These are phyloP conservation scores for Neofusicoccum ribis DNA, from an alignment of 2,329 filamentous ascomycete genomes.

Conservation along the genomic window DNA sequence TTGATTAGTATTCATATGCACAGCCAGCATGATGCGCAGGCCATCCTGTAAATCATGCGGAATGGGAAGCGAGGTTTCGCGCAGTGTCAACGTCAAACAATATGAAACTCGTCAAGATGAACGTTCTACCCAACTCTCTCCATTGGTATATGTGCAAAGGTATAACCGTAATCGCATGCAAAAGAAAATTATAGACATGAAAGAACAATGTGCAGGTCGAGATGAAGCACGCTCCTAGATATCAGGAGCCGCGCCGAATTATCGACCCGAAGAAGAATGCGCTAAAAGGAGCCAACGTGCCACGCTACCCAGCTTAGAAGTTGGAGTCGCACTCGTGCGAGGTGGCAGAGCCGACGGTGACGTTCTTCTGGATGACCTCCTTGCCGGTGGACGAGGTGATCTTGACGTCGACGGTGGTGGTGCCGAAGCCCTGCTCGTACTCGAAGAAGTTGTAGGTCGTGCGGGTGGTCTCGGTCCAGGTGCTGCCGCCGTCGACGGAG, in stretches of 20 bases:
- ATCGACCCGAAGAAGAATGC: not conserved
- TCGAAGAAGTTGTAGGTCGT: conserved; percentile 61
- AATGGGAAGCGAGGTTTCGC: no score
- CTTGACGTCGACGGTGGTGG: conserved; percentile 54
- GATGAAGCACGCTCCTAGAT: not conserved
- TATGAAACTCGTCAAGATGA: not conserved
- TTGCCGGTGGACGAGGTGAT: conserved; percentile 57
- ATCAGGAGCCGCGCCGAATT: not conserved
- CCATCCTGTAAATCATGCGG: no score
- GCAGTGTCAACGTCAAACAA: not conserved
- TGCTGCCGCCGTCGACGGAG: conserved; percentile 59
- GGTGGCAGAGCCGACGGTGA: conserved; percentile 44
- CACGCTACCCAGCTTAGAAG: conserved; percentile 26
- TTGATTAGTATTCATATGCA: conserved; percentile 47
- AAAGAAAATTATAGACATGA: conserved; percentile 7
- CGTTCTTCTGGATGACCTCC: conserved; percentile 53
- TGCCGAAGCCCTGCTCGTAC: conserved; percentile 58
- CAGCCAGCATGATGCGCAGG: not conserved
- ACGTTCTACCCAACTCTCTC: not conserved
- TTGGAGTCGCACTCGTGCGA: conserved; percentile 33
- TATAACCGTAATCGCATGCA: conserved; percentile 2
- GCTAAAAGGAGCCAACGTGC: not conserved
- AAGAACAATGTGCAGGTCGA: not conserved
- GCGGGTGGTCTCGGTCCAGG: conserved; percentile 59
- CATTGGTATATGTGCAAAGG: conserved; percentile 5